Evolutionary conservation across 169 alveolate genomes (phyloP).

Genomic region (Eimeria praecox): DNA sequence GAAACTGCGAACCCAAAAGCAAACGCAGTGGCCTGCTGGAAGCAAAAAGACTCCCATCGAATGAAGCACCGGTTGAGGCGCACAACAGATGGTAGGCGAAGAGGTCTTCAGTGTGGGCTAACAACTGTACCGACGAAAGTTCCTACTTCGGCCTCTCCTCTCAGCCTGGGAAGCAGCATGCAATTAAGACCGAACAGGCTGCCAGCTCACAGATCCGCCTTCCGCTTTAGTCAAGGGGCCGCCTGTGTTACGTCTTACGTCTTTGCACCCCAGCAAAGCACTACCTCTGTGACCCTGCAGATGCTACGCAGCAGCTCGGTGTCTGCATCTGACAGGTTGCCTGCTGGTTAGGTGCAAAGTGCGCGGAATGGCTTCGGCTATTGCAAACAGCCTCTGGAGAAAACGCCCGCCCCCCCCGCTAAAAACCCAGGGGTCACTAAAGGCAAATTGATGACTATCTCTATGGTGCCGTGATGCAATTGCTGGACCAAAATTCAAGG

Average conservation of each 20-base stretch:
- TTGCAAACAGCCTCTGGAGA: not conserved
- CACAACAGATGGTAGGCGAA: not conserved
- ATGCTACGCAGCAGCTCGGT: too few relatives aligned
- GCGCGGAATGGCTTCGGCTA: not conserved
- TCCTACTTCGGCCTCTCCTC: not conserved
- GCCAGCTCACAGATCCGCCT: not conserved
- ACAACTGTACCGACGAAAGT: not conserved
- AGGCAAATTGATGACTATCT: not conserved
- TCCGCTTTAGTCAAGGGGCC: too few relatives aligned
- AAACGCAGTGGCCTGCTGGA: not conserved
- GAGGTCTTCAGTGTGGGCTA: not conserved
- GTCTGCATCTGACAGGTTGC: not conserved
- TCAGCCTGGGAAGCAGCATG: not conserved
- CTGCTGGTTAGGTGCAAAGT: too few relatives aligned
- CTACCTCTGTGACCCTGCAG: too few relatives aligned
- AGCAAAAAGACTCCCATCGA: not conserved
- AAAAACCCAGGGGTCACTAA: not conserved
- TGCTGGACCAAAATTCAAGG: not conserved
- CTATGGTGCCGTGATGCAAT: not conserved
- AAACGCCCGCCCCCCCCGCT: not conserved
- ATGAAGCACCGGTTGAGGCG: not conserved
- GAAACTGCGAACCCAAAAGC: not conserved
- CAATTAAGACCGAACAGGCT: not conserved
- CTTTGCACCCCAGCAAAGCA: too few relatives aligned
- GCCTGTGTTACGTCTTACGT: too few relatives aligned